These are phyloP conservation scores for Neurospora tetrasperma DNA, from an alignment of 495 filamentous ascomycete genomes.

Conservation along the genomic window DNA sequence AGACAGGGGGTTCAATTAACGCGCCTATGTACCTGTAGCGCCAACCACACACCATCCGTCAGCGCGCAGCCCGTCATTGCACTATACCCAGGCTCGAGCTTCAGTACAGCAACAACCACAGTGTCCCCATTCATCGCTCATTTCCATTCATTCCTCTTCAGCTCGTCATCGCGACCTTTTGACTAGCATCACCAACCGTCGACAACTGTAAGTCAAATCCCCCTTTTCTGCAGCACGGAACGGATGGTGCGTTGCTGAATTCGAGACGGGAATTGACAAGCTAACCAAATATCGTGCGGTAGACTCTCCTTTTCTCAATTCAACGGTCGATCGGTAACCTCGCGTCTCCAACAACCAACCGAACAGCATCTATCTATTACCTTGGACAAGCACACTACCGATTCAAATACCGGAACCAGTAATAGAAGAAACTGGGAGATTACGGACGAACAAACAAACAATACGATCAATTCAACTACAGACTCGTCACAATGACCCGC, in stretches of 20 bases:
- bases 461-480: not conserved
- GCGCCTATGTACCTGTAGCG: not conserved
- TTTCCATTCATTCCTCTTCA: not conserved
- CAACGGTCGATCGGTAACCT: not conserved
- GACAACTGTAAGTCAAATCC: not conserved
- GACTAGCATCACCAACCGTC: not conserved
- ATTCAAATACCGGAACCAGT: too few species aligned
- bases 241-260: not conserved
- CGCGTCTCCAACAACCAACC: too few species aligned
- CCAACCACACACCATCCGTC: not conserved
- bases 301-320: not conserved
- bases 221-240: not conserved
- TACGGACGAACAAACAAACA: not conserved
- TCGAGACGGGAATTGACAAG: not conserved
- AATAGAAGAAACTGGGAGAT: not conserved
- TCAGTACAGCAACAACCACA: not conserved
- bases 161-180: not conserved
- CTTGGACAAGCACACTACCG: too few species aligned
- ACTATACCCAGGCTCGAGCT: not conserved
- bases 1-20: not conserved
- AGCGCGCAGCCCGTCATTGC: not conserved
- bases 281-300: not conserved
- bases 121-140: not conserved
- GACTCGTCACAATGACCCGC: constrained; percentile 60
- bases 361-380: too few species aligned